A percentile compares a stretch with the other conserved stretches of the same genome.
These are phyloP conservation scores for Parietaria judaica DNA, from an alignment of 306 rosid genomes.

Conservation along the genomic window DNA sequence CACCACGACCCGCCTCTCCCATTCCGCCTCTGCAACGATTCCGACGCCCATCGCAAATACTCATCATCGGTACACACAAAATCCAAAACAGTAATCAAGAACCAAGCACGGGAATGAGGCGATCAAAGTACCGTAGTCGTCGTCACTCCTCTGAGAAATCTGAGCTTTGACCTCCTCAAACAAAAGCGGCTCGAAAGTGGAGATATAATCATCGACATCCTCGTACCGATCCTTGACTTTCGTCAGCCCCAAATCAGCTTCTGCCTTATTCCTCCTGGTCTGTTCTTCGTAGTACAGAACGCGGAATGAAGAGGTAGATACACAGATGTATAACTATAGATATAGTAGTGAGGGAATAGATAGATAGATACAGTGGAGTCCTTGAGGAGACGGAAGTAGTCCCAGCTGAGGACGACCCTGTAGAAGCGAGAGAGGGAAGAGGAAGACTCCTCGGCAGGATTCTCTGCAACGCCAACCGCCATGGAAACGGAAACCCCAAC, in stretches of 20 bases:
- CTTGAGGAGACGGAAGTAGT: constrained; percentile 44
- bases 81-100: not conserved
- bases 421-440: constrained; percentile 60
- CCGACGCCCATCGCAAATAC: not conserved
- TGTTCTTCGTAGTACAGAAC: constrained; percentile 10
- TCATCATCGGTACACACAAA: constrained; percentile 1
- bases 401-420: constrained; percentile 67
- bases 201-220: constrained; percentile 67
- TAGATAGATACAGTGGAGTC: constrained; percentile 30
- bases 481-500: constrained; percentile 10
- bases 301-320: not conserved
- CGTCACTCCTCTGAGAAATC: constrained; percentile 44
- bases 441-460: constrained; percentile 50
- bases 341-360: not conserved
- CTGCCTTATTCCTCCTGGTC: constrained; percentile 26
- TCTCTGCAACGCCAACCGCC: constrained; percentile 61
- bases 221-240: constrained; percentile 46
- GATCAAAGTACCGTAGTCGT: constrained; percentile 39
- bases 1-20: constrained; percentile 58
- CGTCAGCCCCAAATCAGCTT: constrained; percentile 25
- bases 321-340: constrained; percentile 1
- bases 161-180: constrained; percentile 85
- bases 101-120: not conserved
- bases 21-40: constrained; percentile 40
- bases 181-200: constrained; percentile 80